A percentile compares a stretch with the other conserved stretches of the same genome.
These are phyloP conservation scores for Postia placenta DNA, from an alignment of 768 basidiomycete species.

Conservation along the genomic window DNA sequence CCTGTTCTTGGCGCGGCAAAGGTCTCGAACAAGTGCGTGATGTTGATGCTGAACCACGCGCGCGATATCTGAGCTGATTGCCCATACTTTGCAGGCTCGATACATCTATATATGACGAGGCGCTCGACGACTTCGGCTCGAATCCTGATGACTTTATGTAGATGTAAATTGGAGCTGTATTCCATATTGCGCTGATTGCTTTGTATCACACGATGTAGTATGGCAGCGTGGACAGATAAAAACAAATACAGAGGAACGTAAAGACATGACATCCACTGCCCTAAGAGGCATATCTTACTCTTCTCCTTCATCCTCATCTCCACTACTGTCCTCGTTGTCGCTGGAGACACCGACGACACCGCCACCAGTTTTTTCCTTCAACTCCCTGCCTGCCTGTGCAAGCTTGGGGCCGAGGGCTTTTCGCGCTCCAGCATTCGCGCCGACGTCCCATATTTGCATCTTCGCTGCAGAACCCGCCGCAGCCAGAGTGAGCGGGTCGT, in stretches of 20 bases:
- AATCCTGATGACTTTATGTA: constrained; percentile 89
- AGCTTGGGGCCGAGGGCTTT: constrained; percentile 81
- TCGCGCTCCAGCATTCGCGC: constrained; percentile 73
- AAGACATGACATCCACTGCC: too few species aligned
- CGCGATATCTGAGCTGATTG: background rate
- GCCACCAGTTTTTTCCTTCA: constrained; percentile 60
- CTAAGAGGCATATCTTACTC: too few species aligned
- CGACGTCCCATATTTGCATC: constrained; percentile 94
- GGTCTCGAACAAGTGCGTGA: constrained; percentile 48
- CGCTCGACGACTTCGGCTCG: constrained; percentile 81
- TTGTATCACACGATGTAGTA: background rate
- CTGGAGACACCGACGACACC: constrained; percentile 65
- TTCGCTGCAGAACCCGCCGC: constrained; percentile 93
- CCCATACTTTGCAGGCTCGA: constrained; percentile 60
- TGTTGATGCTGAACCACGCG: background rate
- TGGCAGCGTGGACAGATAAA: background rate
- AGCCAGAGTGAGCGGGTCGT: constrained; percentile 89
- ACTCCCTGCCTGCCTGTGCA: constrained; percentile 56
- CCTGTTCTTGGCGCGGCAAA: constrained; percentile 75
- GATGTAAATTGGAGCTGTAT: background rate
- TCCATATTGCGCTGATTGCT: background rate
- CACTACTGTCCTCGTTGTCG: constrained; percentile 66
- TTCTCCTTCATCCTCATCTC: constrained; percentile 34
- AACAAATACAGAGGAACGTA: constrained; percentile 10
- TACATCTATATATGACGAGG: constrained; percentile 79